These are phyloP conservation scores for Gossypium schwendimanii DNA, from an alignment of 441 rosid genomes.

Conservation along the genomic window DNA sequence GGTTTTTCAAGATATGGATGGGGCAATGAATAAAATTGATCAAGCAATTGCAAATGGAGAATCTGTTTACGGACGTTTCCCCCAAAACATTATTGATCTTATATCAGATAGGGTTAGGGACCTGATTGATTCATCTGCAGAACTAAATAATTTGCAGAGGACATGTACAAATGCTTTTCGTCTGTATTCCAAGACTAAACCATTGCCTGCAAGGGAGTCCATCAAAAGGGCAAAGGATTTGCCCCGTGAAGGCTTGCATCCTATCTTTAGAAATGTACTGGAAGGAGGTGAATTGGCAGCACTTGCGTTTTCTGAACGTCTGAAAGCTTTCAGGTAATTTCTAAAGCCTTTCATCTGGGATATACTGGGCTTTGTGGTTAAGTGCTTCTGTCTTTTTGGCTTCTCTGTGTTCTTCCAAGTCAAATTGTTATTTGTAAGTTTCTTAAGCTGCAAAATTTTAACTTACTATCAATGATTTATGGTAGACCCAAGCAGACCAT, in stretches of 20 bases:
- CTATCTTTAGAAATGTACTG: slow-evolving; percentile 61
- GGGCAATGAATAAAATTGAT: slow-evolving; percentile 61
- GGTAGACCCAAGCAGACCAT: slow-evolving; percentile 92
- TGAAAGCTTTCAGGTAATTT: slow-evolving; percentile 70
- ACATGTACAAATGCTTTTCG: slow-evolving; percentile 82
- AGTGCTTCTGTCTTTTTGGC: not conserved
- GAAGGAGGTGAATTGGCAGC: slow-evolving; percentile 84
- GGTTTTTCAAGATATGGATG: slow-evolving; percentile 72
- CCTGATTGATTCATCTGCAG: slow-evolving; percentile 73
- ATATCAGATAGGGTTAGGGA: slow-evolving; percentile 66
- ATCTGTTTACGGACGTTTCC: slow-evolving; percentile 87
- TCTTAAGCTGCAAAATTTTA: slow-evolving; percentile 8
- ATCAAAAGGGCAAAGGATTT: slow-evolving; percentile 77
- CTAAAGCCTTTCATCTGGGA: not conserved
- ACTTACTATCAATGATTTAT: slow-evolving; percentile 23
- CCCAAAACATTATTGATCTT: slow-evolving; percentile 77
- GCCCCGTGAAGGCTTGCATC: slow-evolving; percentile 83
- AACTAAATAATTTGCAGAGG: slow-evolving; percentile 56
- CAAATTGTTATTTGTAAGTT: not conserved
- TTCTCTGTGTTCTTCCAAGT: not conserved
- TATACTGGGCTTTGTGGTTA: not conserved
- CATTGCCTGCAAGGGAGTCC: slow-evolving; percentile 80
- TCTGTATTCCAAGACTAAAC: slow-evolving; percentile 78
- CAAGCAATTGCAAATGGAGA: slow-evolving; percentile 69
- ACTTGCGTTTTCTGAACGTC: slow-evolving; percentile 81